phyloP scores from a whole-genome alignment of 495 filamentous ascomycete genomes.

The Aspergillus nanangensis region DNA sequence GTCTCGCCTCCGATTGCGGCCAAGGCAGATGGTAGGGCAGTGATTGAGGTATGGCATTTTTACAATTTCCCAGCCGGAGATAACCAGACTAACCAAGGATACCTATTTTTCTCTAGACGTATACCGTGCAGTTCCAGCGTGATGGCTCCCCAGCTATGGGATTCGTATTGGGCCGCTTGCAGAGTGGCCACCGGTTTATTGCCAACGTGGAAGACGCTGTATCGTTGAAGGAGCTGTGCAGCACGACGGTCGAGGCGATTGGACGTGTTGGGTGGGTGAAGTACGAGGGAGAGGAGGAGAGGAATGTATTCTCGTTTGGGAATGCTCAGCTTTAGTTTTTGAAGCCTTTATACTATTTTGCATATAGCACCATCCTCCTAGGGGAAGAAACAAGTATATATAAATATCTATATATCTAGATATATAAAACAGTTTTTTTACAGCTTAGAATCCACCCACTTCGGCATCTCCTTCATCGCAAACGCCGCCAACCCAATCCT shows the following conservation, averaged over 20 bases:
- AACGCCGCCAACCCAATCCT: slow-evolving; percentile 71
- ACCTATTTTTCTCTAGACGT: slow-evolving; percentile 35
- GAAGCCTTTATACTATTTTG: not conserved
- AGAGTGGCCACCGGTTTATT: slow-evolving; percentile 41
- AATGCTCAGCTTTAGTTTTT: slow-evolving; percentile 9
- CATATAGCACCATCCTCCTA: too few species aligned
- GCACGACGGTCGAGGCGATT: slow-evolving; percentile 30
- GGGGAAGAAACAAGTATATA: too few species aligned
- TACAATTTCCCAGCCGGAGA: not conserved
- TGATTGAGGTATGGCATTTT: slow-evolving; percentile 49
- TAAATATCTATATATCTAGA: too few species aligned
- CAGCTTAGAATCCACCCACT: slow-evolving; percentile 46
- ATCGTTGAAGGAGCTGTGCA: slow-evolving; percentile 22
- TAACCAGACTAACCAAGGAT: not conserved
- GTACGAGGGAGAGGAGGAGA: slow-evolving; percentile 15
- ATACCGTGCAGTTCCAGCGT: slow-evolving; percentile 48
- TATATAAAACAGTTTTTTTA: too few species aligned
- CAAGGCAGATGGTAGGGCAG: slow-evolving; percentile 37
- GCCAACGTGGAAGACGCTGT: slow-evolving; percentile 42
- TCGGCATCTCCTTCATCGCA: slow-evolving; percentile 64
- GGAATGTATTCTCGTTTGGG: slow-evolving; percentile 38
- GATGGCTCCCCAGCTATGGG: slow-evolving; percentile 37
- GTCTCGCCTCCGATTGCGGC: slow-evolving; percentile 30
- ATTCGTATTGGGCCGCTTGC: slow-evolving; percentile 45
- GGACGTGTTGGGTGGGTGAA: slow-evolving; percentile 35